phyloP scores from a whole-genome alignment of 192 early-diverging fungal species.

The Entomortierella beljakovae region DNA sequence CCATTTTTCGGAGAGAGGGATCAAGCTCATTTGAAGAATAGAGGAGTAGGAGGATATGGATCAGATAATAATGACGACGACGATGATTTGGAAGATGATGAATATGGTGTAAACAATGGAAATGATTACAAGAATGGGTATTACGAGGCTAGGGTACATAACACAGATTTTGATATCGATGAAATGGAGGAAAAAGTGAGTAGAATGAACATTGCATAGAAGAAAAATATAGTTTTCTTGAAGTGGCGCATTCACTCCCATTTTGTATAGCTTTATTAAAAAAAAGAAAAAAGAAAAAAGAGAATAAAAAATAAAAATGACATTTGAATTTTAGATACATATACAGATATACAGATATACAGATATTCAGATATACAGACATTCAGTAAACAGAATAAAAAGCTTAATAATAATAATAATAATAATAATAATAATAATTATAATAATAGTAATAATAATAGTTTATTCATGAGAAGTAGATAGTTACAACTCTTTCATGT shows the following conservation, averaged over 20 bases:
- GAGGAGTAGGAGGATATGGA: slow-evolving; percentile 37
- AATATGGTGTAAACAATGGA: slow-evolving; percentile 1
- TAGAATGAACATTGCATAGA: slow-evolving; percentile 29
- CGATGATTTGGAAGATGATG: slow-evolving; percentile 41
- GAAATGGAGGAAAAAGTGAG: slow-evolving; percentile 50
- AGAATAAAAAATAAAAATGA: too few relatives aligned
- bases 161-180: slow-evolving; percentile 49
- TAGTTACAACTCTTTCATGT: too few relatives aligned
- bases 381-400: too few relatives aligned
- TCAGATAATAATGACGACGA: slow-evolving; percentile 39
- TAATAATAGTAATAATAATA: too few relatives aligned
- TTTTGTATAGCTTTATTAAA: not conserved
- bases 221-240: not conserved
- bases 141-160: not conserved
- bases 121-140: slow-evolving; percentile 14
- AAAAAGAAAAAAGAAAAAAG: not conserved
- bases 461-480: too few relatives aligned
- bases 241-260: not conserved
- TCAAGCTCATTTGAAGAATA: too few relatives aligned
- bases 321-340: too few relatives aligned
- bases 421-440: too few relatives aligned
- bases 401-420: too few relatives aligned
- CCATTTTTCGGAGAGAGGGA: slow-evolving; percentile 46
- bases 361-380: too few relatives aligned
- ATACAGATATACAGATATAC: too few relatives aligned